Base-by-base conservation (phyloP, 768 basidiomycete species). In the Lactarius trivialis region DNA sequence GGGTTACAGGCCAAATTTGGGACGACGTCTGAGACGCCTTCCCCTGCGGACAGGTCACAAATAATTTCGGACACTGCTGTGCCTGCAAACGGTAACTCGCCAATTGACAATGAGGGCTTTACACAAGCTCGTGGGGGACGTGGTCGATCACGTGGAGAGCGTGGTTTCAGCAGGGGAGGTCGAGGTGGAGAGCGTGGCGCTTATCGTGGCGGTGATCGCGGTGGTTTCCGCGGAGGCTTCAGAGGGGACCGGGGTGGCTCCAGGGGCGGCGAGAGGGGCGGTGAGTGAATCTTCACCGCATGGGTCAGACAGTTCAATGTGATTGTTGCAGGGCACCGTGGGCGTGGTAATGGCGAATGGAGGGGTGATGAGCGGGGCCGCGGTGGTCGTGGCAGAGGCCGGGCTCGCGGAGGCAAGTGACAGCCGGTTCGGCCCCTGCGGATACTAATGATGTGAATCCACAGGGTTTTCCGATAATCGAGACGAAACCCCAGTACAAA, bases 1-100 rank as follows among this genome's bases (percentile, higher is more conserved):
- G 81, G 81, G 53, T 78, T 92, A 30, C 89, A 92, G 60, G 86
- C 87, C 50, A 83, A 82, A 66, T 91, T 92, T 69, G 87, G 85
- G 7, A 82, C 84, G 17, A 82, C 84, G 14, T 88, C 90, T 43
- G 79, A 77, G 51, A 65, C 71, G 9, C 75, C 71, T 39, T 43
- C 72, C 6, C 71, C 75, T 19, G 78, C 79, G 76, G 67, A 71
- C 70, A 56, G 73, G 56, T 67, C 66, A 32, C 68, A 64, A 36
- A 67, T 64, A 39, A 68, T 72, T 7, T 71, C 69, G 59, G 67
- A 72, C 41, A 59, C 70, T 67, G 11, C 65, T 59, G 50, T 68
- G 70, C 48, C 68, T 68, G 71, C 67, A 17, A 69, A 65, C 60
- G 69, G 68, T 68, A 33, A 68, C 69, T 30, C 61, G 60, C 41